These are phyloP conservation scores for Garcia nutans DNA, from an alignment of 345 rosid species.

Conservation along the genomic window DNA sequence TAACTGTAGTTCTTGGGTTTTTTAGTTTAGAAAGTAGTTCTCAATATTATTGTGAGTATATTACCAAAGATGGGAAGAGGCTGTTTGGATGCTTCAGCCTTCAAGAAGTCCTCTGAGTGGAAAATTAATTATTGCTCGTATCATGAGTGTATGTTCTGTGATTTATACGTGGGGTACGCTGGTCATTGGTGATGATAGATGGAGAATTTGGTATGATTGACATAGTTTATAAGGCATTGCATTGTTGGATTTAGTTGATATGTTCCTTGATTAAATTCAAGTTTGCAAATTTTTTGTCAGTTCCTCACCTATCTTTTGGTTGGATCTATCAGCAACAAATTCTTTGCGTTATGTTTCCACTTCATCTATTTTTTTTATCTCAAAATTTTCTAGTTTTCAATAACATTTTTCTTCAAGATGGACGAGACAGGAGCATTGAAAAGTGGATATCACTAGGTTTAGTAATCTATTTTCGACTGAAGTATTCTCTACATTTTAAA, in stretches of 20 bases:
- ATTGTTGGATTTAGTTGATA: not conserved
- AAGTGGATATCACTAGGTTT: not conserved
- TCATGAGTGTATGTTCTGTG: not conserved
- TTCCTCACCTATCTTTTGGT: not conserved
- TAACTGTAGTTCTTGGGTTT: not conserved
- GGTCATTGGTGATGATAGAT: not conserved
- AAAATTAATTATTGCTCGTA: not conserved
- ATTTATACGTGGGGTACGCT: not conserved
- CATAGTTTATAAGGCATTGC: not conserved
- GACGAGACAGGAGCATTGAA: not conserved
- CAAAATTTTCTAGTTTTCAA: too few species aligned
- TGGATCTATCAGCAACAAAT: too few species aligned
- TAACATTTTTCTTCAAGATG: not conserved
- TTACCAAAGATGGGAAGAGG: not conserved
- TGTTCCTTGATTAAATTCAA: not conserved
- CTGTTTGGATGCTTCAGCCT: not conserved
- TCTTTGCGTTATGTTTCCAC: too few species aligned
- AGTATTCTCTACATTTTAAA: not conserved
- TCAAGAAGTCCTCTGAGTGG: not conserved
- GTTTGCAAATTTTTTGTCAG: not conserved
- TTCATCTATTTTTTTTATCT: too few species aligned
- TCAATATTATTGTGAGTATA: not conserved
- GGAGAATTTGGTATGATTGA: not conserved
- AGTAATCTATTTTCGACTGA: not conserved
- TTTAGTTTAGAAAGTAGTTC: not conserved